A percentile compares a stretch with the other conserved stretches of the same genome.
Evolutionary conservation across 331 rosid genomes (phyloP).

Genomic region (Spiraea crenata): DNA sequence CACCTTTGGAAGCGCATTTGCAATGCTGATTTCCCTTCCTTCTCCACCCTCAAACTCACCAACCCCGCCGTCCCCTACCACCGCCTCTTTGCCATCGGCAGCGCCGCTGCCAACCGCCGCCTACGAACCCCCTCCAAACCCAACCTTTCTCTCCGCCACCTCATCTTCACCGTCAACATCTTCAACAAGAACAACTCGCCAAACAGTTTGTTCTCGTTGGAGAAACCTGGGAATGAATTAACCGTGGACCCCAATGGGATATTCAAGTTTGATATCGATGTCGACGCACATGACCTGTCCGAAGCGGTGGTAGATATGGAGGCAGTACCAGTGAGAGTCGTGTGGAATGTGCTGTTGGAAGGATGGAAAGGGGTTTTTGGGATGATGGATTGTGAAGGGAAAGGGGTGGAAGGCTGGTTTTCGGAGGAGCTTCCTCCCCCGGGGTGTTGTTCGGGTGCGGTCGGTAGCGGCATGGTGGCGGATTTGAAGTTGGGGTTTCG

Average conservation of each 20-base stretch:
- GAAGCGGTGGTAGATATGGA: constrained; percentile 12
- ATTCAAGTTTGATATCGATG: constrained; percentile 42
- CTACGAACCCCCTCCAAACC: constrained; percentile 29
- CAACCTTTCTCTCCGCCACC: constrained; percentile 35
- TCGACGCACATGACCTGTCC: not conserved
- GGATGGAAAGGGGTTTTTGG: constrained; percentile 65
- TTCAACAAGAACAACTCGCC: not conserved
- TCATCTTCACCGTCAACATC: constrained; percentile 43
- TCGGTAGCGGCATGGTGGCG: constrained; percentile 47
- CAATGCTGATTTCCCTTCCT: constrained; percentile 48
- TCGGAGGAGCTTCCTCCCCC: constrained; percentile 61
- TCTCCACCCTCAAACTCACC: constrained; percentile 27
- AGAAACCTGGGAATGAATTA: constrained; percentile 9
- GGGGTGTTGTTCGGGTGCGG: constrained; percentile 45
- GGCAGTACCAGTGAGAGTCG: constrained; percentile 47
- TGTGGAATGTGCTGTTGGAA: constrained; percentile 62
- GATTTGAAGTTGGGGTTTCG: constrained; percentile 52
- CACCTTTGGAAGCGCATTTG: constrained; percentile 61
- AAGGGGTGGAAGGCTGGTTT: constrained; percentile 56
- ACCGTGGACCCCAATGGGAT: constrained; percentile 25
- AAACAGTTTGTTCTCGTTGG: not conserved
- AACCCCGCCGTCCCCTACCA: constrained; percentile 29
- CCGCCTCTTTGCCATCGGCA: constrained; percentile 45
- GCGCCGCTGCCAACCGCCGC: constrained; percentile 35
- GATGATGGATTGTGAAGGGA: constrained; percentile 62